Conservation (phyloP, 1,139 yeast species). For the Eremothecium coryli region DNA sequence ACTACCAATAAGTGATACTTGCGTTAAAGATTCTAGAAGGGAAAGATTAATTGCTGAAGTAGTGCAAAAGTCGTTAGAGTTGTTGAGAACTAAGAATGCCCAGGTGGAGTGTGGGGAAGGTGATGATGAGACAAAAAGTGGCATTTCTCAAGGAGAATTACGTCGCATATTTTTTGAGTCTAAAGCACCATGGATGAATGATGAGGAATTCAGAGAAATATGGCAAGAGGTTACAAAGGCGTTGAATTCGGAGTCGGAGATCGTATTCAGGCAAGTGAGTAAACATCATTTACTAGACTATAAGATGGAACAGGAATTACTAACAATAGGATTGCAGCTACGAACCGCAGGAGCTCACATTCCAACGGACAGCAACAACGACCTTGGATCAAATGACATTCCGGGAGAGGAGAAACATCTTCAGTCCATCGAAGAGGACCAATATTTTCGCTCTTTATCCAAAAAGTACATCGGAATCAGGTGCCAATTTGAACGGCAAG, state of each 20-base stretch:
- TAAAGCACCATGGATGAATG: conserved; percentile 45
- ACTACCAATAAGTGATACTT: conserved; percentile 51
- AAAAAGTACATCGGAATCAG: conserved; percentile 52
- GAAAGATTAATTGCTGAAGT: conserved; percentile 61
- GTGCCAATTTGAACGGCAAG: conserved; percentile 51
- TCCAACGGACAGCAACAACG: conserved; percentile 21
- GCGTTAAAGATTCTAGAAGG: conserved; percentile 71
- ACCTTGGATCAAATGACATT: conserved; percentile 31
- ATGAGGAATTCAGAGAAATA: conserved; percentile 68
- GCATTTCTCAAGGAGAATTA: conserved; percentile 45
- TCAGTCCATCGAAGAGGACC: conserved; percentile 28
- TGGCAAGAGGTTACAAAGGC: conserved; percentile 64
- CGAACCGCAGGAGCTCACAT: conserved; percentile 26
- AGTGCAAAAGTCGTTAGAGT: conserved; percentile 56
- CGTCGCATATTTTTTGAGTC: conserved; percentile 52
- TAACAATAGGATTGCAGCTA: conserved; percentile 27
- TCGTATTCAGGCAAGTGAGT: conserved; percentile 77
- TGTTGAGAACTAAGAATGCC: conserved; percentile 64
- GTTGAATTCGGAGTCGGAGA: conserved; percentile 63
- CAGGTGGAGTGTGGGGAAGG: conserved; percentile 51
- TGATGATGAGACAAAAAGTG: conserved; percentile 40
- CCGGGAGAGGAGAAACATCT: conserved; percentile 32
- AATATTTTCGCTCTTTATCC: conserved; percentile 66
- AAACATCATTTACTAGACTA: conserved; percentile 13
- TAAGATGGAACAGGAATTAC: too few species aligned